Evolutionary conservation across 352 stramenopile species (phyloP), one percentile per base, ranked within the genome.

Genomic region (Pythium pyrilobum): DNA sequence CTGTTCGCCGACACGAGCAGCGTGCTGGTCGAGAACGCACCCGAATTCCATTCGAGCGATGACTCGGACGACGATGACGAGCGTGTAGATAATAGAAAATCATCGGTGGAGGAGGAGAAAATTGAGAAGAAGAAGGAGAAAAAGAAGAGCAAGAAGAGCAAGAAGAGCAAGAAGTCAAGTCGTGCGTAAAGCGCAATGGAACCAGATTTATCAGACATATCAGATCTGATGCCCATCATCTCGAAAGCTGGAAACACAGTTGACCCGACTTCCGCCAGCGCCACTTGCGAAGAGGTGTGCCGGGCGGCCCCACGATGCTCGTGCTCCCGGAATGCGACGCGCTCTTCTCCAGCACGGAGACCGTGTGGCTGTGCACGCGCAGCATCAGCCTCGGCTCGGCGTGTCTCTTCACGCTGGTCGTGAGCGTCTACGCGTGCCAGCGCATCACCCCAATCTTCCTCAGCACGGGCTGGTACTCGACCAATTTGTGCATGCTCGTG

Each of bases 401-500:
- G 44, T 85, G 74, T 24, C 64, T 87, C 29, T 59, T 62, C 44
- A 89, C 78, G 48, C 62, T 85, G 18, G 61, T 60, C 20, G 53
- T 77, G 0, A 67, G 54, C 27, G 60, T 68, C 18, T 74, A 81
- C 53, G 71, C 62, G 4, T 72, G 73, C 44, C 70, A 59, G 38
- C 74, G 60, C 43, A 81, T 89, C 56, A 38, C 75, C n/a, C 76
- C 76, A 28, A 64, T 81, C 29, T 85, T 86, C 60, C 43, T 81
- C 21, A 66, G 46, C 53, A 77, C 73, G 43, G 69, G 59, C 28
- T 85, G 77, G 67, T 86, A 85, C 60, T 23, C 71, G 25, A 63
- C 74, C 44, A 87, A 85, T 58, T 65, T 89, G 41, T 61, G 51
- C 48, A 83, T 87, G 76, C 59, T 87, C 42, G 45, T 66, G 39